Conservation (phyloP, 164 flowering plant species). For the Vitis labrusca region DNA sequence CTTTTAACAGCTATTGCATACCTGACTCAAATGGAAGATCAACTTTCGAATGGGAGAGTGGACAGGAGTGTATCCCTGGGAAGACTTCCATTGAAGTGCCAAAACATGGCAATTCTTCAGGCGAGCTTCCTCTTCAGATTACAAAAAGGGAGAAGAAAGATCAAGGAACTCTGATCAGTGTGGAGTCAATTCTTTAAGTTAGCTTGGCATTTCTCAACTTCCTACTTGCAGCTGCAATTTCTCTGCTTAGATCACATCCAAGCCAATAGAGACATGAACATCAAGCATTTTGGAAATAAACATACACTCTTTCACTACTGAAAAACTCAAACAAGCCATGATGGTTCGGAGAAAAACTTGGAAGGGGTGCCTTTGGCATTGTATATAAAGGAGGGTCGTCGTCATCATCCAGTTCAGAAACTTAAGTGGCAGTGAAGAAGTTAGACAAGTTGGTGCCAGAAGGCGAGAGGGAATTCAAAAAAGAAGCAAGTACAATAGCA, state of each 20-base stretch:
- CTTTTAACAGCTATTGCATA: too few relatives aligned
- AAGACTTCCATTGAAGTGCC: slow-evolving; percentile 2
- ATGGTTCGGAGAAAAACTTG: slow-evolving; percentile 20
- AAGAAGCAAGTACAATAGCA: slow-evolving; percentile 15
- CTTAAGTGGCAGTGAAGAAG: slow-evolving; percentile 21
- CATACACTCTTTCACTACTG: slow-evolving; percentile 11
- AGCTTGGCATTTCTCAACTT: slow-evolving; percentile 12
- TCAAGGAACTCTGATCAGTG: neutral
- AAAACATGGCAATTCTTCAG: neutral
- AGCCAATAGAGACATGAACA: neutral
- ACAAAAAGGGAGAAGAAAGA: neutral
- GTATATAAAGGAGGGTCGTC: slow-evolving; percentile 20
- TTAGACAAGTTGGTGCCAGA: slow-evolving; percentile 8
- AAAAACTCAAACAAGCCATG: slow-evolving; percentile 15
- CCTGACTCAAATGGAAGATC: too few relatives aligned
- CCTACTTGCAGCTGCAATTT: neutral
- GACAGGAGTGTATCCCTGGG: neutral
- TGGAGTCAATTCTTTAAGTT: slow-evolving; percentile 6
- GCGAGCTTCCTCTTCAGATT: neutral
- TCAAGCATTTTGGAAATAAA: neutral
- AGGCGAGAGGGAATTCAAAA: slow-evolving; percentile 19
- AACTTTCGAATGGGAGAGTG: slow-evolving; percentile 12
- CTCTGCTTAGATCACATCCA: too few relatives aligned
- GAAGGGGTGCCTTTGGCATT: slow-evolving; percentile 21
- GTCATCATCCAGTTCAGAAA: neutral